A percentile compares a stretch with the other conserved stretches of the same genome.
Evolutionary conservation across 1,284 basidiomycete species (phyloP).

Genomic region (Exsudoporus floridanus): DNA sequence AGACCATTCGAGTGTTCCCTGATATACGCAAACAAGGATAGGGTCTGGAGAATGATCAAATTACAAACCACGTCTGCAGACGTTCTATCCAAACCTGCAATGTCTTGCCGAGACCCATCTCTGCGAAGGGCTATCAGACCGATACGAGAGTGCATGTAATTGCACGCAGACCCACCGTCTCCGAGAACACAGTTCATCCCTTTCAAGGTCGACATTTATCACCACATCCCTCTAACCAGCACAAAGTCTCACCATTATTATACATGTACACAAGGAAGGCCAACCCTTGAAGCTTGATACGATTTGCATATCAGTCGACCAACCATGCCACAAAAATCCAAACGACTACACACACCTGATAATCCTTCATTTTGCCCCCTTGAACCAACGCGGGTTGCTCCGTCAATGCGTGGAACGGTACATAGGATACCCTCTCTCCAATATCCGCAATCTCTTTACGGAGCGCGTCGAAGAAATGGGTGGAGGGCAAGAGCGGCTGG

Average conservation of each 20-base stretch:
- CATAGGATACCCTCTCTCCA: conserved; percentile 28
- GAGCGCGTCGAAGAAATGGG: conserved; percentile 37
- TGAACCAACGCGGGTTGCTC: conserved; percentile 47
- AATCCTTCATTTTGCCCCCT: conserved; percentile 56
- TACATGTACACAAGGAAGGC: conserved; percentile 57
- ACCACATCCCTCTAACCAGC: neutral
- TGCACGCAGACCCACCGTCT: conserved; percentile 44
- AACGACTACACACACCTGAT: conserved; percentile 45
- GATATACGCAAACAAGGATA: conserved; percentile 58
- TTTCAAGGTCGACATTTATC: conserved; percentile 19
- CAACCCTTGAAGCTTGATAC: conserved; percentile 47
- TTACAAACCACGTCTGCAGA: neutral
- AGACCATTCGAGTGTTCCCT: conserved; percentile 43
- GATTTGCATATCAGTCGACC: conserved; percentile 4
- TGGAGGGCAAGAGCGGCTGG: conserved; percentile 41
- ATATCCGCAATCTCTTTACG: conserved; percentile 23
- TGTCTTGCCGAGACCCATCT: conserved; percentile 66
- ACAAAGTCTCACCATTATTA: conserved; percentile 45
- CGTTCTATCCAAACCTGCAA: conserved; percentile 45
- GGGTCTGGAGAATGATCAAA: conserved; percentile 40
- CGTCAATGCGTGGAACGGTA: conserved; percentile 41
- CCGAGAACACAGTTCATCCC: conserved; percentile 62
- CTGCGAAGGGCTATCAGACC: conserved; percentile 31
- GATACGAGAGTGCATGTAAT: neutral
- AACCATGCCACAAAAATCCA: neutral